phyloP scores from a whole-genome alignment of 495 filamentous ascomycete species.

The Neurospora tetrasperma region DNA sequence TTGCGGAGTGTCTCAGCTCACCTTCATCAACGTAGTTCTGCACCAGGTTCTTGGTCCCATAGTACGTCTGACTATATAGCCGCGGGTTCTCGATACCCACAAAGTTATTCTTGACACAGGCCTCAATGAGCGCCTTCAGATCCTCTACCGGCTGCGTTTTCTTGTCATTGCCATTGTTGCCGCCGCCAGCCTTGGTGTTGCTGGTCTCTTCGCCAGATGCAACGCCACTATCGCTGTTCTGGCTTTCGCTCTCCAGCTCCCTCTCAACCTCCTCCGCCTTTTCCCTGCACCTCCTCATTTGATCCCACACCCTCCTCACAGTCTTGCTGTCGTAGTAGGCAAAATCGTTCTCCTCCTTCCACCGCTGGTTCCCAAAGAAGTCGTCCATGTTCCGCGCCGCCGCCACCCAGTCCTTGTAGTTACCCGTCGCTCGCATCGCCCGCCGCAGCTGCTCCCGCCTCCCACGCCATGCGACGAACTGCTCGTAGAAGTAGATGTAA shows the following conservation, averaged over 20 bases:
- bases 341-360: slow-evolving; percentile 83
- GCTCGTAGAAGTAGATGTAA: slow-evolving; percentile 86
- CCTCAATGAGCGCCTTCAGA: slow-evolving; percentile 65
- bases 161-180: slow-evolving; percentile 13
- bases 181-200: slow-evolving; percentile 15
- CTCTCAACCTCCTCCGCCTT: slow-evolving; percentile 46
- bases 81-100: slow-evolving; percentile 89
- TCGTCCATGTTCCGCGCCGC: slow-evolving; percentile 70
- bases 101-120: slow-evolving; percentile 95
- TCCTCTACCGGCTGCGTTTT: slow-evolving; percentile 50
- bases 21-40: slow-evolving; percentile 83
- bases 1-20: slow-evolving; percentile 16
- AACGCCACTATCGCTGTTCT: slow-evolving; percentile 5
- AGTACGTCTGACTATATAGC: slow-evolving; percentile 92
- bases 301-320: slow-evolving; percentile 59
- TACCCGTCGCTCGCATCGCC: slow-evolving; percentile 56
- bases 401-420: slow-evolving; percentile 71
- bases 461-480: slow-evolving; percentile 63
- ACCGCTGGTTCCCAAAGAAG: slow-evolving; percentile 70
- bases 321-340: slow-evolving; percentile 90
- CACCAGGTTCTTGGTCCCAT: slow-evolving; percentile 85
- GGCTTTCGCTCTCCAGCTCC: slow-evolving; percentile 13
- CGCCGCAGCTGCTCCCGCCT: slow-evolving; percentile 57
- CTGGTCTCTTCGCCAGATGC: slow-evolving; percentile 14
- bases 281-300: slow-evolving; percentile 53